Evolutionary conservation across 1,139 yeast genomes (phyloP).

Genomic region (Kluyveromyces sp.): DNA sequence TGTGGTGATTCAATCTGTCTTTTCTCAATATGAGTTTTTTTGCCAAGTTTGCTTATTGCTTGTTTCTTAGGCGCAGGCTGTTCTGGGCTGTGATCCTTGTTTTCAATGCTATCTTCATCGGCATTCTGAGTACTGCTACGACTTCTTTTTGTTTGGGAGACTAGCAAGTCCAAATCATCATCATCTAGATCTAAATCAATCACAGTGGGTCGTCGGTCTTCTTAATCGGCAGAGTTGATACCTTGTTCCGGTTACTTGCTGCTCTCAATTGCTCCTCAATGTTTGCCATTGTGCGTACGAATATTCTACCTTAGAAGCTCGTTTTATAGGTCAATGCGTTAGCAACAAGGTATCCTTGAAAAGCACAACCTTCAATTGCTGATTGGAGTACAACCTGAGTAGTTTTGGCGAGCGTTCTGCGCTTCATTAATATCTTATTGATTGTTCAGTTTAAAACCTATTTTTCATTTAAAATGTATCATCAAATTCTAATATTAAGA

Average conservation of each 20-base stretch:
- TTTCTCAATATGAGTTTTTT: not conserved
- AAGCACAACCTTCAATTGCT: too few species aligned
- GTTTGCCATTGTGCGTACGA: not conserved
- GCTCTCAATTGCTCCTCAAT: not conserved
- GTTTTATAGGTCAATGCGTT: too few species aligned
- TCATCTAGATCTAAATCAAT: constrained; percentile 14
- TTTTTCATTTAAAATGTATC: too few species aligned
- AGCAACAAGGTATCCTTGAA: too few species aligned
- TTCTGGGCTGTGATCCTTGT: not conserved
- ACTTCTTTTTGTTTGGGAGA: not conserved
- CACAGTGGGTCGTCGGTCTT: constrained; percentile 4
- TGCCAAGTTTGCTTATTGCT: not conserved
- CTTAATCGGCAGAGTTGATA: not conserved
- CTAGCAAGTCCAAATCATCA: constrained; percentile 11
- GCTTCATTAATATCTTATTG: too few species aligned
- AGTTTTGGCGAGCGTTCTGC: too few species aligned
- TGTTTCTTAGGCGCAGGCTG: not conserved
- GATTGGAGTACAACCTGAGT: too few species aligned
- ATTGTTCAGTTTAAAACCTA: too few species aligned
- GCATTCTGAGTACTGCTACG: not conserved
- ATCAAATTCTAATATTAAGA: too few species aligned
- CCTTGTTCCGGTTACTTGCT: not conserved
- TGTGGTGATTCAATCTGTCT: not conserved
- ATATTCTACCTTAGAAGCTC: too few species aligned
- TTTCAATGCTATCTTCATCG: not conserved